Percentiles rank a stretch among this genome's conserved stretches.
phyloP scores from a whole-genome alignment of 768 basidiomycete species.

The Lentinula sp. region DNA sequence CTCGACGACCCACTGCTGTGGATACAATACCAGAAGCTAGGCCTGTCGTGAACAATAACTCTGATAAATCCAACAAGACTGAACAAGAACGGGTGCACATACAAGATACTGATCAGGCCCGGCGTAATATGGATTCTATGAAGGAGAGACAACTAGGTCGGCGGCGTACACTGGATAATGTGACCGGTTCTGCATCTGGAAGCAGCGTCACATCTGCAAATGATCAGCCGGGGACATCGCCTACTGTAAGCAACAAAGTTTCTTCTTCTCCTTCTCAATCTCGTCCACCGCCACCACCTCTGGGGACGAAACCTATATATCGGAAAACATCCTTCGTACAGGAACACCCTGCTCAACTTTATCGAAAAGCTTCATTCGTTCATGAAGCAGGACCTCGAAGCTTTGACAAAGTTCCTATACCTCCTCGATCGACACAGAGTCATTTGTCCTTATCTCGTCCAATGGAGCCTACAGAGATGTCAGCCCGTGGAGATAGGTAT shows the following conservation, averaged over 20 bases:
- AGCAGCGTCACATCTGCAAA: neutral
- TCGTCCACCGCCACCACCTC: conserved; percentile 3
- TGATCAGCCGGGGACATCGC: neutral
- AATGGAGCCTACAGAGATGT: neutral
- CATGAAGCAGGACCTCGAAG: neutral
- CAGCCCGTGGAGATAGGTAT: neutral
- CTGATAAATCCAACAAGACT: neutral
- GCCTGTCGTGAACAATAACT: neutral
- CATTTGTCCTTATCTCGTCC: conserved; percentile 3
- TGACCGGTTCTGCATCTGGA: neutral
- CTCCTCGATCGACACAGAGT: neutral
- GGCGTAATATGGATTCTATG: neutral
- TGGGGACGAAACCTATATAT: conserved; percentile 4
- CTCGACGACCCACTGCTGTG: neutral
- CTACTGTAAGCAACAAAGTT: neutral
- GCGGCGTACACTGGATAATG: neutral
- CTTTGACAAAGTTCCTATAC: neutral
- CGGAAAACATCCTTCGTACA: conserved; percentile 4
- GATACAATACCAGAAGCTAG: conserved; percentile 1
- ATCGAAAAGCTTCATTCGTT: neutral
- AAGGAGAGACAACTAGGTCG: neutral
- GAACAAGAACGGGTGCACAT: conserved; percentile 2
- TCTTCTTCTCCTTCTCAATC: conserved; percentile 7
- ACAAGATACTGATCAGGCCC: conserved; percentile 2
- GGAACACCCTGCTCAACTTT: neutral